Conservation (phyloP, 73 alveolate genomes). For the Paramecium pentaurelia region DNA sequence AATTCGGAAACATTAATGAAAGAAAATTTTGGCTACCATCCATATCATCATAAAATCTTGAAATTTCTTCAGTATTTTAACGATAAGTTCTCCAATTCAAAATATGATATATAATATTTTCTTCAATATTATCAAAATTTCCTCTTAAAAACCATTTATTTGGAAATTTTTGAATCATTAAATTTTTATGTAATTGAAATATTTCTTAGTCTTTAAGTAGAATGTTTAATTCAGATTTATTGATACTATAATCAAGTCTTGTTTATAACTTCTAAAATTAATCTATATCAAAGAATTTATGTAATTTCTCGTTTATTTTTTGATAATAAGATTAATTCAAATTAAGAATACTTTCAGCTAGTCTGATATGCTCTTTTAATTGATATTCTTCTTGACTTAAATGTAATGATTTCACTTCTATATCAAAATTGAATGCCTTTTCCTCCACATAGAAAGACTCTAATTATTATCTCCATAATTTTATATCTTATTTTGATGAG, state of each 20-base stretch:
- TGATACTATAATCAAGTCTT: neutral
- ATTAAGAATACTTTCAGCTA: neutral
- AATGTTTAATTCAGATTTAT: neutral
- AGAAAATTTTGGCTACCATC: neutral
- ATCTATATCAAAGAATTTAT: neutral
- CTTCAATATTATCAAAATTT: neutral
- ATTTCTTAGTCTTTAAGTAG: neutral
- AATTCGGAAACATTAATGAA: neutral
- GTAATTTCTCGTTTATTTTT: neutral
- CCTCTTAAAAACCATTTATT: neutral
- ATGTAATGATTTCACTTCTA: neutral
- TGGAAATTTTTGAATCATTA: neutral
- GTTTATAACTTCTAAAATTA: neutral
- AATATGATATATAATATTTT: neutral
- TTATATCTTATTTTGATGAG: neutral
- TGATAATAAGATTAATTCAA: neutral
- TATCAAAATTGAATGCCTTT: neutral
- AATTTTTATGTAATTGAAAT: neutral
- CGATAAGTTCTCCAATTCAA: neutral
- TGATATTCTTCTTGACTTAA: neutral
- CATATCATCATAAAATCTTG: neutral
- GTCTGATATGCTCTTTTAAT: neutral
- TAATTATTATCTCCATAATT: neutral
- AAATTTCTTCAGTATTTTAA: neutral
- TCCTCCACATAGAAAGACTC: neutral